phyloP scores from a whole-genome alignment of 1,284 basidiomycete genomes.

The Marasmius tenuissimus region DNA sequence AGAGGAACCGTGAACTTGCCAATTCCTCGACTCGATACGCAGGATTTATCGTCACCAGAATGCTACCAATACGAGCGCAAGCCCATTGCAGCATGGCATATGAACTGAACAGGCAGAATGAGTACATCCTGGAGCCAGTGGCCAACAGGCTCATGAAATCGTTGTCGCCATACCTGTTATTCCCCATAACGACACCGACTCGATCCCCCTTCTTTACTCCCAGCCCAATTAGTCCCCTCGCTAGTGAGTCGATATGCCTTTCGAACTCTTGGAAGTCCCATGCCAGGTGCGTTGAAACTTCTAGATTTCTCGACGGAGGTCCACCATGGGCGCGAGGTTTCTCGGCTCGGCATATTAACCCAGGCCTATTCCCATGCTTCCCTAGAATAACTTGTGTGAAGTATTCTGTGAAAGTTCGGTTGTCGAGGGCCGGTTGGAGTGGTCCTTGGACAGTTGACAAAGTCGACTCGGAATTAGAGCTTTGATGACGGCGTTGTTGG shows the following conservation, averaged over 20 bases:
- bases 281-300: conserved; percentile 50
- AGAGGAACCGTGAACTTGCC: conserved; percentile 35
- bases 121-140: not conserved
- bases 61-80: conserved; percentile 75
- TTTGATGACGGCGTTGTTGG: not conserved
- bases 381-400: conserved; percentile 58
- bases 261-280: conserved; percentile 80
- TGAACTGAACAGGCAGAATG: conserved; percentile 41
- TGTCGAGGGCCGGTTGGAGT: conserved; percentile 56
- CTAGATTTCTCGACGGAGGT: conserved; percentile 50
- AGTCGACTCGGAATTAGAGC: not conserved
- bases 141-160: not conserved
- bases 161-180: conserved; percentile 58
- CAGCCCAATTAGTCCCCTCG: conserved; percentile 67
- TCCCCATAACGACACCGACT: conserved; percentile 82
- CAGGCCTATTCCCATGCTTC: conserved; percentile 52
- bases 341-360: conserved; percentile 68
- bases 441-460: conserved; percentile 62
- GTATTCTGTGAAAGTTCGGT: conserved; percentile 63
- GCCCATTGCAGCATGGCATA: conserved; percentile 86
- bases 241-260: conserved; percentile 63
- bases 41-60: conserved; percentile 81
- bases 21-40: conserved; percentile 76
- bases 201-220: conserved; percentile 79
- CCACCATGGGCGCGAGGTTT: conserved; percentile 58